Base-by-base conservation (phyloP, 2,329 filamentous ascomycete genomes). In the Fusarium equiseti region DNA sequence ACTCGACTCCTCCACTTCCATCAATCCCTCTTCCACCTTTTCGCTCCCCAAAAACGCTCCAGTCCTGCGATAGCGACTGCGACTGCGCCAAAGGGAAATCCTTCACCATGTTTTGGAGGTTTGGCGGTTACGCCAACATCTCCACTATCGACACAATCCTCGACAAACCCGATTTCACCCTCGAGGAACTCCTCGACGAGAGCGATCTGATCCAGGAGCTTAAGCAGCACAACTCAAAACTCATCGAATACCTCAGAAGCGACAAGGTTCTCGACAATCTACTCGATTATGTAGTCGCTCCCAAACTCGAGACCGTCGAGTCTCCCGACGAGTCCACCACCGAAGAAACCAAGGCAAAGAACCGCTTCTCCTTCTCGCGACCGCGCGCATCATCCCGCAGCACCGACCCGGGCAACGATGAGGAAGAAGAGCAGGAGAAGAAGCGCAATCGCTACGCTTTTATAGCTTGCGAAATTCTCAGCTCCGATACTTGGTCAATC, bases 61-160 rank as follows among this genome's bases (percentile, higher is more conserved):
- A 75, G 77, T 77, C 77, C 75, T 76, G 77, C 76, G 64, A 59
- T 63, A 74, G 75, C 76, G 64, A 63, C 64, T 75, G 75, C 77
- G 75, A 79, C 74, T 78, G 76, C 72, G 77, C 77, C 53, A 22
- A n/a, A n/a, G 43, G 75, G 76, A 67, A 71, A 59, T 35, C 76
- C 77, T 80, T 79, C 90, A 95, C 82, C 86, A 99, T 99, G 96
- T 99, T 99, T 84, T 99, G 96, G 96, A 92, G 95, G 84, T 99
- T 98, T 88, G 95, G 96, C 88, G 94, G 94, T 79, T 98, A 98
- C 88, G 93, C 95, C 87, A 97, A 94, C 87, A 92, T 97, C 83
- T 98, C 95, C 77, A 92, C 95, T 79, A 94, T 99, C 82, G 96
- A 98, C 83, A 94, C 91, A 75, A 93, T 99, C 78, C 94, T 99